A percentile compares a stretch with the other conserved stretches of the same genome.
Evolutionary conservation across 495 filamentous ascomycete species (phyloP).

Genomic region (Aspergillus sclerotiicarbonarius): DNA sequence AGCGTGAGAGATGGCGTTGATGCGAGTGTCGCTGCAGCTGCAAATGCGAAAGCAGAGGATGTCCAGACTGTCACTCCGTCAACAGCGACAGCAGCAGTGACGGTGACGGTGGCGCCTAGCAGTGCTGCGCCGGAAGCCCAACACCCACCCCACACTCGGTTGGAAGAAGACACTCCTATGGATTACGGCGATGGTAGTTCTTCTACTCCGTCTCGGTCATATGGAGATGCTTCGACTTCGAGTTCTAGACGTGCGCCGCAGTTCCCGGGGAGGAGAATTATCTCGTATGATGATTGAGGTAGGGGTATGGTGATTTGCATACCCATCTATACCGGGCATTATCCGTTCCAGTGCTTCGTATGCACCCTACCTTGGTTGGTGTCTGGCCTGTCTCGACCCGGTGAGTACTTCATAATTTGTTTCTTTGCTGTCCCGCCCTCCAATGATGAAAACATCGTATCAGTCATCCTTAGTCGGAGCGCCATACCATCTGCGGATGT

Average conservation of each 20-base stretch:
- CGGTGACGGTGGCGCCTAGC: background rate
- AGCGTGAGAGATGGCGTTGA: background rate
- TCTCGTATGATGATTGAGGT: slow-evolving; percentile 43
- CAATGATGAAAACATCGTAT: slow-evolving; percentile 41
- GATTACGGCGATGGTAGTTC: slow-evolving; percentile 16
- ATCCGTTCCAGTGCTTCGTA: background rate
- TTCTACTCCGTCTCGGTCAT: background rate
- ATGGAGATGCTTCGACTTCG: background rate
- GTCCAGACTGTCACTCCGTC: background rate
- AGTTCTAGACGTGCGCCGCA: slow-evolving; percentile 4
- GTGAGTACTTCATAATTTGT: background rate
- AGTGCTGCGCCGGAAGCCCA: background rate
- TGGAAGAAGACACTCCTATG: slow-evolving; percentile 4
- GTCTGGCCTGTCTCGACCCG: background rate
- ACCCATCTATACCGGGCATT: background rate
- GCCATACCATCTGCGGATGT: slow-evolving; percentile 44
- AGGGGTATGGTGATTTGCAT: background rate
- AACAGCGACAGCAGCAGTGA: background rate
- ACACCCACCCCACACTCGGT: background rate
- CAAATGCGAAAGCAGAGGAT: background rate
- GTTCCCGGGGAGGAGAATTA: slow-evolving; percentile 31
- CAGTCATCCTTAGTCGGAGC: slow-evolving; percentile 50
- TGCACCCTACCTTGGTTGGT: no score
- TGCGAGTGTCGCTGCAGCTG: background rate
- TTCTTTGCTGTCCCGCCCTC: background rate